A percentile compares a stretch with the other conserved stretches of the same genome.
Conservation (phyloP, 306 rosid genomes). For the Alnus glutinosa region DNA sequence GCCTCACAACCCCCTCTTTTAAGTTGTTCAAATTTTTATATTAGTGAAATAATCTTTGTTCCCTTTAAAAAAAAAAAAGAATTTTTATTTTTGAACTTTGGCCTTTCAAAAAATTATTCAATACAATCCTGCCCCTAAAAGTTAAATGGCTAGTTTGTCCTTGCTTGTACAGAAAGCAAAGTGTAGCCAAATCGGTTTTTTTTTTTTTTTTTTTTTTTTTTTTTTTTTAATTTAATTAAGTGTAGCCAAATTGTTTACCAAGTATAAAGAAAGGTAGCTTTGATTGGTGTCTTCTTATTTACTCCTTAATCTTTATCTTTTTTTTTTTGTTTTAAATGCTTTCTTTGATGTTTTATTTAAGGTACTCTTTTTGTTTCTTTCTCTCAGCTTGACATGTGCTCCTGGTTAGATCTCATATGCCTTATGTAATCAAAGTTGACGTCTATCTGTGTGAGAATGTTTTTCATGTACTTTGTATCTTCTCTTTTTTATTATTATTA, state of each 20-base stretch:
- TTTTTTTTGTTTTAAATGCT: not conserved
- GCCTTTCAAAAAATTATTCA: too few species aligned
- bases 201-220: too few species aligned
- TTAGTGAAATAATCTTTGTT: too few species aligned
- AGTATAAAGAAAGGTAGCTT: not conserved
- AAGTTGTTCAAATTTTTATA: too few species aligned
- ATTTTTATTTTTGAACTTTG: too few species aligned
- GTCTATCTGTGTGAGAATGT: conserved; percentile 24
- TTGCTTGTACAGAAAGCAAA: not conserved
- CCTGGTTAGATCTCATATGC: conserved; percentile 18
- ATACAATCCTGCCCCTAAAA: too few species aligned
- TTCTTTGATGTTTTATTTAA: conserved; percentile 7
- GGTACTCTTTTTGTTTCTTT: conserved; percentile 13
- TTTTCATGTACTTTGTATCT: conserved; percentile 7
- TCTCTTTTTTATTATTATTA: not conserved
- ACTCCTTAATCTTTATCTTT: not conserved
- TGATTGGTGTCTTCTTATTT: conserved; percentile 16
- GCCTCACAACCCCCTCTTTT: too few species aligned
- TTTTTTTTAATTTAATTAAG: not conserved
- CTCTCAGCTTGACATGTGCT: conserved; percentile 24
- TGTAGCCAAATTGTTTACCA: not conserved
- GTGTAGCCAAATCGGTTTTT: not conserved
- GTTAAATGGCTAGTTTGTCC: not conserved
- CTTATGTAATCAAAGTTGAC: conserved; percentile 1
- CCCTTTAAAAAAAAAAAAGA: too few species aligned